These are phyloP conservation scores for Cladosporium halotolerans DNA, from an alignment of 2,329 filamentous ascomycete genomes.

Conservation along the genomic window DNA sequence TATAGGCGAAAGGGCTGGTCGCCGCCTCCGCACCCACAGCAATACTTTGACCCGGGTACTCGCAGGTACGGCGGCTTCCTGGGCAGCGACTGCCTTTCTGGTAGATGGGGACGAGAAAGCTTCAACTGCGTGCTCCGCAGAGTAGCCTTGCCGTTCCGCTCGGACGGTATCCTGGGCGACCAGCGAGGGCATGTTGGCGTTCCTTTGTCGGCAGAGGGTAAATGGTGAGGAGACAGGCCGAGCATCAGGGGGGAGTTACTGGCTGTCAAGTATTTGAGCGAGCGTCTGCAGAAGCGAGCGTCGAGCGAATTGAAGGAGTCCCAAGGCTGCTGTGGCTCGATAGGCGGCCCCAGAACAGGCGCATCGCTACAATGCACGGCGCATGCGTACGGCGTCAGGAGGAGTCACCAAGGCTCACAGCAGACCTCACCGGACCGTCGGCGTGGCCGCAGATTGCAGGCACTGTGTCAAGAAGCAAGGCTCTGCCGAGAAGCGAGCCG, in stretches of 20 bases:
- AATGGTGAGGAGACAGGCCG: neutral
- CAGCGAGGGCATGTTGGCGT: neutral
- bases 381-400: neutral
- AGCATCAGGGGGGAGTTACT: neutral
- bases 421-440: neutral
- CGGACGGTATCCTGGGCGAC: neutral
- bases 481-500: neutral
- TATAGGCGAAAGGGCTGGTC: neutral
- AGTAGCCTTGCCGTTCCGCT: neutral
- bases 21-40: neutral
- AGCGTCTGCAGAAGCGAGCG: neutral
- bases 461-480: neutral
- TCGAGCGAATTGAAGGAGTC: neutral
- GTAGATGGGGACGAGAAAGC: neutral
- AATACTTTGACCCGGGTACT: neutral
- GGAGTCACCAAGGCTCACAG: neutral
- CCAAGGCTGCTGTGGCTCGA: neutral
- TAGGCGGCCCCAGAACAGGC: neutral
- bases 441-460: neutral
- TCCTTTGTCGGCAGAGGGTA: neutral
- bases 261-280: neutral
- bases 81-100: neutral
- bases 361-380: neutral
- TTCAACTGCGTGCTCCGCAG: neutral
- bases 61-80: neutral